Evolutionary conservation across 2,329 filamentous ascomycete genomes (phyloP), one percentile per base, ranked within the genome.

Genomic region (Pseudofabraea citricarpa): DNA sequence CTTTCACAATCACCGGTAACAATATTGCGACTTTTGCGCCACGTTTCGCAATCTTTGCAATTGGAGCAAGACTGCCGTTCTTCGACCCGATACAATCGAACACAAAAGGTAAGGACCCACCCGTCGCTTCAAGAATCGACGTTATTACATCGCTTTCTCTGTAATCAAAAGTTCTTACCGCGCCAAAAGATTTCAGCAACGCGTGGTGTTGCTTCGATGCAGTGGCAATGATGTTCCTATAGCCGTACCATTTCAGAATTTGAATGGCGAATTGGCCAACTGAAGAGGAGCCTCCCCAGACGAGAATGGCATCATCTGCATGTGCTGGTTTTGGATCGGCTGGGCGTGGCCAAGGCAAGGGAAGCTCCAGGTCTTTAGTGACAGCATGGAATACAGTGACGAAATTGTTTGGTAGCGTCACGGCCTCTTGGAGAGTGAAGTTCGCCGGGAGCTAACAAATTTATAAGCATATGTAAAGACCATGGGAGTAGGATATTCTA

Each of bases 311-410:
- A 6, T 44, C 23, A 4, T 70, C 55, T 0, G 63, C 64, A 19
- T 54, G 24, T 13, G 18, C 19, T 12, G 52, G 52, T 2, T 27
- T 5, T 15, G 41, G 43, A 2, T 12, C 13, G 1, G 32, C 6
- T 2, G 55, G 52, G 4, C 35, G 36, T 0, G 77, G 78, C 76
- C 77, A 83, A 0, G 77, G 77, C 1, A 79, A 65, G 23, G 69
- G 67, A 16, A 84, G 58, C 0, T 59, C 65, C 10, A 83, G 62
- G 47, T 83, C 76, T 1, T 59, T 59, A 1, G 65, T 68, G 3
- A 75, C 56, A 5, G 74, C 64, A 54, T 83, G 76, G 56, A 81
- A 76, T 9, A 74, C 75, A 0, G 78, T 82, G 22, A 83, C 71
- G 21, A 79, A 59, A 50, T 80, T 83, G 38, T 75, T 73, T 0